Percentiles rank a stretch among this genome's conserved stretches.
These are phyloP conservation scores for Calamus simplicifolius DNA, from an alignment of 176 grass and related monocot species.

Conservation along the genomic window DNA sequence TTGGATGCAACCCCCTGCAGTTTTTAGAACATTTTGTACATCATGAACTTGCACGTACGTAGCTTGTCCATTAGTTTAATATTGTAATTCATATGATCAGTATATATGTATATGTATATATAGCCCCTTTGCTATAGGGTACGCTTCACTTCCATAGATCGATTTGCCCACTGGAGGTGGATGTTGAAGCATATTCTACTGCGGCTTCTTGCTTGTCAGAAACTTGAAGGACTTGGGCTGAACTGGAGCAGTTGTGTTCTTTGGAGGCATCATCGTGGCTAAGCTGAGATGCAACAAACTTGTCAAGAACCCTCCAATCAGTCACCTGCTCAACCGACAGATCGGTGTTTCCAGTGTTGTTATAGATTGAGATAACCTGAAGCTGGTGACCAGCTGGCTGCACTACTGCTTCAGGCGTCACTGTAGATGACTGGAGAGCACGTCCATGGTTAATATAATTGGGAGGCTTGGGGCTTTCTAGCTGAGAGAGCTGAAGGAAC, in stretches of 20 bases:
- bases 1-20: neutral
- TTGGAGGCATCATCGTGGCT: slow-evolving; percentile 28
- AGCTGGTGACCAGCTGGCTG: slow-evolving; percentile 14
- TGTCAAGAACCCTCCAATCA: slow-evolving; percentile 78
- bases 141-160: slow-evolving; percentile 17
- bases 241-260: slow-evolving; percentile 32
- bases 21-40: slow-evolving; percentile 8
- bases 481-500: slow-evolving; percentile 46
- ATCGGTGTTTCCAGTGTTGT: neutral
- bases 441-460: slow-evolving; percentile 28
- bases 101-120: neutral
- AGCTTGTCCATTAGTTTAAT: neutral
- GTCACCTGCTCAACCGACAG: slow-evolving; percentile 5
- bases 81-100: neutral
- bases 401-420: slow-evolving; percentile 11
- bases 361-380: neutral
- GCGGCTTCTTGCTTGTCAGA: slow-evolving; percentile 41
- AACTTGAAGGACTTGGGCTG: slow-evolving; percentile 21
- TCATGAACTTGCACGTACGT: neutral
- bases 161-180: slow-evolving; percentile 30
- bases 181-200: slow-evolving; percentile 44
- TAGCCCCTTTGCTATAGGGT: neutral
- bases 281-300: slow-evolving; percentile 66
- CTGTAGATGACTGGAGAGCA: slow-evolving; percentile 20
- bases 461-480: slow-evolving; percentile 56